These are phyloP conservation scores for Globisporangium camurandrum DNA, from an alignment of 352 stramenopile species.

Conservation along the genomic window DNA sequence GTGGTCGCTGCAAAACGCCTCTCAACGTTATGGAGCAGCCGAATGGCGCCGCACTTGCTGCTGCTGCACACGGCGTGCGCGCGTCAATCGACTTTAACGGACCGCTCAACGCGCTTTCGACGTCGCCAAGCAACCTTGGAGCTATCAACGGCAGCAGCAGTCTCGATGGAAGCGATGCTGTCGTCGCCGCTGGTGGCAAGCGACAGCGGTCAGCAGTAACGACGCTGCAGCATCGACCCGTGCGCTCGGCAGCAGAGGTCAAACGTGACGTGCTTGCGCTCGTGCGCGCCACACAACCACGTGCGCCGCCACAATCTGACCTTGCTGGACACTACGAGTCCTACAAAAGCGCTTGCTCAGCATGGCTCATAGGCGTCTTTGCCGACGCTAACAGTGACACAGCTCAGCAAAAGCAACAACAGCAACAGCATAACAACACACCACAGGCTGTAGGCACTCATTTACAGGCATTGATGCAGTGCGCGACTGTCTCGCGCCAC, in stretches of 20 bases:
- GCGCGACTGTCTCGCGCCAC: background rate
- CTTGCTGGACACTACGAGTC: background rate
- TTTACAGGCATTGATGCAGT: background rate
- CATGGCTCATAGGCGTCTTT: background rate
- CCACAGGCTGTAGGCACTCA: background rate
- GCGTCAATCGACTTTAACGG: too few relatives aligned
- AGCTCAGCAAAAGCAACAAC: background rate
- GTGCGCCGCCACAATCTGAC: background rate
- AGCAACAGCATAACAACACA: background rate
- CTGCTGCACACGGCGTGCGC: too few relatives aligned
- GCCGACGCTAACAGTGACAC: background rate
- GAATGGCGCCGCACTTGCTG: too few relatives aligned
- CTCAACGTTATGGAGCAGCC: too few relatives aligned
- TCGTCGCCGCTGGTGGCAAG: too few relatives aligned
- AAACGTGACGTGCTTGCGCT: conserved; percentile 18
- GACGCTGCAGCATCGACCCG: background rate
- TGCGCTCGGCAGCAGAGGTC: conserved; percentile 8
- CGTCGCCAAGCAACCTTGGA: background rate
- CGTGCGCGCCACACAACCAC: conserved; percentile 3
- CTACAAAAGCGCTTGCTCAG: background rate
- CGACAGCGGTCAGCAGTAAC: background rate
- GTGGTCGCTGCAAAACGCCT: too few relatives aligned
- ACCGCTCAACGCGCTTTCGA: too few relatives aligned
- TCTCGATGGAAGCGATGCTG: too few relatives aligned
- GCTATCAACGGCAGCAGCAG: background rate